phyloP scores from a whole-genome alignment of 805 yeast species.

The Pichia heedii region DNA sequence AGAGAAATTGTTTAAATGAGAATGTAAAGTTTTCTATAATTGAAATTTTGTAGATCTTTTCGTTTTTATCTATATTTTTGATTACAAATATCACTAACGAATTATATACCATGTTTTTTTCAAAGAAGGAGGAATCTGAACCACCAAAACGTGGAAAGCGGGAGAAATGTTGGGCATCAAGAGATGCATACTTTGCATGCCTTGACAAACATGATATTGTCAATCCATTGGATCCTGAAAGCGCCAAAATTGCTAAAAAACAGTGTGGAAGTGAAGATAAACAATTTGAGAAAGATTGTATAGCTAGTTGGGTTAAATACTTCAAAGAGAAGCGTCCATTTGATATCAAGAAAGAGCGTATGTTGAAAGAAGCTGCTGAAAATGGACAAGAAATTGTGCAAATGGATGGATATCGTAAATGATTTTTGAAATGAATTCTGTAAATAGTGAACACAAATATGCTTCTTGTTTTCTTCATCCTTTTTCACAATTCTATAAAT shows the following conservation, averaged over 20 bases:
- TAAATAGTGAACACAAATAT: too few species aligned
- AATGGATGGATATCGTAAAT: conserved; percentile 21
- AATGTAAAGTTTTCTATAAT: too few species aligned
- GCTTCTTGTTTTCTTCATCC: too few species aligned
- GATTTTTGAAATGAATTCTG: background rate
- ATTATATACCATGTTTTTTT: conserved; percentile 4
- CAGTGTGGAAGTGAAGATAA: conserved; percentile 50
- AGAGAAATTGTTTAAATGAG: too few species aligned
- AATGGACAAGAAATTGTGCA: conserved; percentile 43
- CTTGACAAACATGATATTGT: conserved; percentile 57
- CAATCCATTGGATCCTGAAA: conserved; percentile 54
- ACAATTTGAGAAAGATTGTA: conserved; percentile 68
- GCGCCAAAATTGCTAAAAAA: conserved; percentile 31
- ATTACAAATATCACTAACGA: too few species aligned
- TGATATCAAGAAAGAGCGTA: conserved; percentile 60
- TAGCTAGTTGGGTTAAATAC: conserved; percentile 79
- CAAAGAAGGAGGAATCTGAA: conserved; percentile 21
- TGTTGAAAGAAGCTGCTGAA: conserved; percentile 61
- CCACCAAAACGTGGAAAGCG: conserved; percentile 56
- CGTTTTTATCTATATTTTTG: too few species aligned
- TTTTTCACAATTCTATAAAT: too few species aligned
- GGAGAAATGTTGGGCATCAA: conserved; percentile 79
- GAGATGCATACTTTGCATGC: conserved; percentile 73
- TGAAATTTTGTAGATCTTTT: too few species aligned
- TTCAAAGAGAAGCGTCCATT: conserved; percentile 84